phyloP scores from a whole-genome alignment of 1,284 basidiomycete genomes.

The Sanghuangporus weigelae region DNA sequence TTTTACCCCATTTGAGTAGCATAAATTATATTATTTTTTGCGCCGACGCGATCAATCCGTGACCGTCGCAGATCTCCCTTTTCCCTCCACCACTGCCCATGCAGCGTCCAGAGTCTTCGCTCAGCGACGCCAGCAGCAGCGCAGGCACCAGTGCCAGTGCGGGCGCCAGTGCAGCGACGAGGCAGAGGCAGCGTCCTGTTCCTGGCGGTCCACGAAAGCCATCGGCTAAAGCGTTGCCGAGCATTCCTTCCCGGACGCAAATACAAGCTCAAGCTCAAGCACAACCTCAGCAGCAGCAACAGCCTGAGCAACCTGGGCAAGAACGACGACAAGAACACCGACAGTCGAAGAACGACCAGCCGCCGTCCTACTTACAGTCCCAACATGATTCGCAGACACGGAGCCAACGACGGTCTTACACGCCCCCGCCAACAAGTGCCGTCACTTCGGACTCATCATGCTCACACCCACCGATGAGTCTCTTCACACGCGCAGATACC shows the following conservation, averaged over 20 bases:
- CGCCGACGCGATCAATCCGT: too few relatives aligned
- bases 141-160: not conserved
- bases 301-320: not conserved
- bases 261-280: not conserved
- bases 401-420: not conserved
- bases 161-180: not conserved
- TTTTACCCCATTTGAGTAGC: too few relatives aligned
- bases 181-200: constrained; percentile 1
- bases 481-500: not conserved
- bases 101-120: constrained; percentile 3
- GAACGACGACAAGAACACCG: not conserved
- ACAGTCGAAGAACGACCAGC: not conserved
- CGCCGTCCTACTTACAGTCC: constrained; percentile 9
- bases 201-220: constrained; percentile 12
- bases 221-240: constrained; percentile 6
- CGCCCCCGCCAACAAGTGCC: not conserved
- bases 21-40: too few relatives aligned
- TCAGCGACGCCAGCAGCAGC: constrained; percentile 1
- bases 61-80: not conserved
- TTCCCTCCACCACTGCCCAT: not conserved
- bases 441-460: constrained; percentile 2
- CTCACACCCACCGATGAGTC: not conserved
- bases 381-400: constrained; percentile 6
- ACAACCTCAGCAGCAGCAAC: not conserved
- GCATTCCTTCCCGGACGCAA: not conserved